Base-by-base conservation (phyloP, 1,139 yeast species). In the Debaryomyces psychrophilus region DNA sequence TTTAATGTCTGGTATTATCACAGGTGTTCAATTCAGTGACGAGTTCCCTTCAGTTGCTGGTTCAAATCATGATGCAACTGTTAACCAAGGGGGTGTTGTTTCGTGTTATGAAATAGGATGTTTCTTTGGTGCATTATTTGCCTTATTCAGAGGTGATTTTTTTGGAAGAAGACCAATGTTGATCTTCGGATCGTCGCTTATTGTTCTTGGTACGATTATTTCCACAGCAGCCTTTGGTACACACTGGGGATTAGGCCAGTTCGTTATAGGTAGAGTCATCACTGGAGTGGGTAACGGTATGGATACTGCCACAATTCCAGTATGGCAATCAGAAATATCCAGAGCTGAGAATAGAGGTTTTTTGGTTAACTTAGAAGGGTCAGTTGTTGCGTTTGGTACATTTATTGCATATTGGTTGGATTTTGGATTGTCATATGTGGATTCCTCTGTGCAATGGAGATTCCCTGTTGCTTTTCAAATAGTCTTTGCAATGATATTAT, bases 251-350 rank as follows among this genome's bases (percentile, higher is more conserved):
- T 68, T 84, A 48, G 87, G 85, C 28, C 93, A 86, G 58, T 81
- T 87, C 45, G 81, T 86, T 38, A 70, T 85, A 47, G 95, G 92
- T 14, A 78, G 96, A 68, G 82, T 85, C 48, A 68, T 86, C 37
- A 80, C 90, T n/a, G 96, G 96, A 52, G 51, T 84, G 36, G 95
- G 95, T 55, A 84, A 85, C 54, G 95, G 95, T 53, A 62, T 85
- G 62, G 84, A 83, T 60, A 87, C 93, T 18, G 86, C 92, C 26
- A 85, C 92, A 31, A 83, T 87, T 49, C 95, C 95, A 12, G 83
- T 85, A 52, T 86, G 89, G 83, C 90, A 87, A 64, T 81, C 93
- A 0, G 95, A 87, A 66, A 80, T 85, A 76, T 82, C 92, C 12
- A 76, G 77, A 51, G 83, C 92, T 7, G 81, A 82, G 56, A 77